Base-by-base conservation (phyloP, 164 flowering plant species). In the Pachysandra terminalis region DNA sequence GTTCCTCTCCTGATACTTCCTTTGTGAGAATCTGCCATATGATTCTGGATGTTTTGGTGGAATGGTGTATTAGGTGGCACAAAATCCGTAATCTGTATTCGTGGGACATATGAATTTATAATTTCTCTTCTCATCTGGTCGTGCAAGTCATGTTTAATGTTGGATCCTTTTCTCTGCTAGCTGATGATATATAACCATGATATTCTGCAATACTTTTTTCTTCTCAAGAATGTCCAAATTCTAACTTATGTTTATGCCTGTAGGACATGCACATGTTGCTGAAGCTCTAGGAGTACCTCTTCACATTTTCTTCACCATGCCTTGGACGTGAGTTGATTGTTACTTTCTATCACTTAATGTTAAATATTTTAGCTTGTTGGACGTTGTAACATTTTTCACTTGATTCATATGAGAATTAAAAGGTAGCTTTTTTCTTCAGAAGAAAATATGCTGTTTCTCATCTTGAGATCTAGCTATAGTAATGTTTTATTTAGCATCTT, bases 281-380 rank as follows among this genome's bases (percentile, higher is more conserved):
- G 98, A 94, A 89, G 96, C 97, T 81, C 95, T 94, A 71, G 89
- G 88, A 35, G 88, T 91, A 45, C 97, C 98, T 41, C 80, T 95
- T 68, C 98, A 95, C 77, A 91, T 95, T 55, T 91, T 91, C 80
- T 95, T 91, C 78, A 91, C 98, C 59, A 95, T 90, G 97, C 97
- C 98, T 25, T 95, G 98, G 98, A 95, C 98, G 97, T 95, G 74
- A 90, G 98, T 86, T 45, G 51, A 45, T 45, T 15, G 10, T 5
- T 3, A 45, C 1, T 45, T 45, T 45, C 10, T 45, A 5, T 45
- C 1, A 45, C 15, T 45, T 45, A 15, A 5, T 45, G 14, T 45
- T n/a, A n/a, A 45, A 45, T 45, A 10, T 45, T 5, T 45, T 45
- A 45, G 6, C 1, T 10, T 45, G 51, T 45, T 45, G 51, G 51